Percentiles rank a stretch among this genome's conserved stretches.
Evolutionary conservation across 371 early-diverging fungal genomes (phyloP).

Genomic region (Mucor sp.): DNA sequence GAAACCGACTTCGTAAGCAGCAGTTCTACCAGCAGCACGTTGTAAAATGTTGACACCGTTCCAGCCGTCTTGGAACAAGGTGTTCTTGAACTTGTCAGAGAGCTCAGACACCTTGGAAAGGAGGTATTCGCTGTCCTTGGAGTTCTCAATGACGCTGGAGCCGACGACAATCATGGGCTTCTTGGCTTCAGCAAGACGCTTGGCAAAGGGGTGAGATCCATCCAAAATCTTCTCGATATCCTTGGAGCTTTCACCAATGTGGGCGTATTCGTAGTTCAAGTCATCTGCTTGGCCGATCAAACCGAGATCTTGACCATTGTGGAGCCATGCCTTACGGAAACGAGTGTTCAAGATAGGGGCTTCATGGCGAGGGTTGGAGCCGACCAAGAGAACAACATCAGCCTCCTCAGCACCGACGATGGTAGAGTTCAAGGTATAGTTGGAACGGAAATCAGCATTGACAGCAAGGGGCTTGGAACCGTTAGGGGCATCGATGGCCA

Average conservation of each 20-base stretch:
- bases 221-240: slow-evolving; percentile 72
- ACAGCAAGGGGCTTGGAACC: slow-evolving; percentile 58
- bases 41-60: slow-evolving; percentile 91
- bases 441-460: slow-evolving; percentile 85
- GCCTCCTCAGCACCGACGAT: slow-evolving; percentile 90
- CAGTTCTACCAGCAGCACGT: slow-evolving; percentile 85
- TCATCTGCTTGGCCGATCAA: slow-evolving; percentile 78
- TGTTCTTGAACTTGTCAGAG: slow-evolving; percentile 69
- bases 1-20: slow-evolving; percentile 92
- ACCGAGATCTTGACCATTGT: slow-evolving; percentile 80
- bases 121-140: slow-evolving; percentile 69
- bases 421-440: slow-evolving; percentile 86
- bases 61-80: slow-evolving; percentile 80
- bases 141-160: slow-evolving; percentile 77
- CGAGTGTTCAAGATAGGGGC: slow-evolving; percentile 95
- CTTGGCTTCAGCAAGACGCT: slow-evolving; percentile 82
- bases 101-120: slow-evolving; percentile 70
- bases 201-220: slow-evolving; percentile 75
- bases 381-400: slow-evolving; percentile 90
- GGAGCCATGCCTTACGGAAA: slow-evolving; percentile 91
- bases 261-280: slow-evolving; percentile 90
- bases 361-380: slow-evolving; percentile 97
- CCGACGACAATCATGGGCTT: slow-evolving; percentile 93
- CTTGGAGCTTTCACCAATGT: slow-evolving; percentile 74
- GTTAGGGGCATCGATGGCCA: slow-evolving; percentile 75